These are phyloP conservation scores for Cercophora newfieldiana DNA, from an alignment of 495 filamentous ascomycete species.

Conservation along the genomic window DNA sequence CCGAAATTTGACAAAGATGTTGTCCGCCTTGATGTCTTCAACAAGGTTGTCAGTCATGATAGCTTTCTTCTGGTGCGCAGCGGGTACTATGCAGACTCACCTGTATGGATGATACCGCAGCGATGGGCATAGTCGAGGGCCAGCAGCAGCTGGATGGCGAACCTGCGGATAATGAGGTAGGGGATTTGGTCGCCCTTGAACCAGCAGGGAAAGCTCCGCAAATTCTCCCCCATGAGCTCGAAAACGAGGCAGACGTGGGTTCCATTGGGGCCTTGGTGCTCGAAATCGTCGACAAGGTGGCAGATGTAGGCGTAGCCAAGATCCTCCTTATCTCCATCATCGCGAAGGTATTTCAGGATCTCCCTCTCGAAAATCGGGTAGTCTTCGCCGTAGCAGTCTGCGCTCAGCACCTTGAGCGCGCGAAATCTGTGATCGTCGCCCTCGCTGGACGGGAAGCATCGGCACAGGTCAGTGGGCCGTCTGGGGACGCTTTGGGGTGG, in stretches of 20 bases:
- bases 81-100: background rate
- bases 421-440: constrained; percentile 12
- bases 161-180: constrained; percentile 7
- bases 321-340: constrained; percentile 2
- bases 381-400: constrained; percentile 8
- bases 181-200: constrained; percentile 15
- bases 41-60: background rate
- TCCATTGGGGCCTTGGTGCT: constrained; percentile 50
- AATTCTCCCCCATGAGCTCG: constrained; percentile 44
- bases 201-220: constrained; percentile 10
- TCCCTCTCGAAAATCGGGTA: constrained; percentile 13
- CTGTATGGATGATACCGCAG: constrained; percentile 18
- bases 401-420: constrained; percentile 22
- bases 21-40: constrained; percentile 22
- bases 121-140: constrained; percentile 20
- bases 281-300: constrained; percentile 43
- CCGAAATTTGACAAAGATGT: constrained; percentile 26
- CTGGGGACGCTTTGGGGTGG: background rate
- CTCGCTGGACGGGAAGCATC: background rate
- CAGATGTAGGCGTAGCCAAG: constrained; percentile 35
- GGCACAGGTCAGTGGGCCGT: background rate
- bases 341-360: constrained; percentile 21
- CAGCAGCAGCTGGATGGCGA: constrained; percentile 10
- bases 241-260: constrained; percentile 51
- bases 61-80: background rate